Percentiles rank a stretch among this genome's conserved stretches.
Evolutionary conservation across 2,329 filamentous ascomycete species (phyloP).

Genomic region (Blastomyces gilchristii): DNA sequence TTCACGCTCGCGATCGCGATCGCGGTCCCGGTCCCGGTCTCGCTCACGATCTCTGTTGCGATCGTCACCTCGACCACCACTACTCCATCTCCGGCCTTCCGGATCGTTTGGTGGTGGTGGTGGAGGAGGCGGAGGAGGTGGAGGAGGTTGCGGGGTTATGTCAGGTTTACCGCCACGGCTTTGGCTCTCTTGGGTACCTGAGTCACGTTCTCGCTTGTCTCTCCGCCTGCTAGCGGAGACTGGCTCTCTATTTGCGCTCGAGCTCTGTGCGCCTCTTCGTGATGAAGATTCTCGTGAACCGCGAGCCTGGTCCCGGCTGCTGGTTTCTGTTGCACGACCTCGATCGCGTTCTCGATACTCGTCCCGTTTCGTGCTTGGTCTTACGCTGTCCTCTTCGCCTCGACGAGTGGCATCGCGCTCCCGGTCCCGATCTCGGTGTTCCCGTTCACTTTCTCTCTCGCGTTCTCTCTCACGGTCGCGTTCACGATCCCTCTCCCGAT

Average conservation of each 20-base stretch:
- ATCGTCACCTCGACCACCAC: constrained; percentile 4
- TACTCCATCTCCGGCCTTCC: constrained; percentile 12
- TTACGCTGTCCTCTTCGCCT: constrained; percentile 22
- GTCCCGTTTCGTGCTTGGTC: constrained; percentile 26
- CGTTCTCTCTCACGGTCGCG: constrained; percentile 19
- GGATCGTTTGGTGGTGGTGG: not conserved
- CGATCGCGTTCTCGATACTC: constrained; percentile 25
- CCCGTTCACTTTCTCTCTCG: constrained; percentile 17
- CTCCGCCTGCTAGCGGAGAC: constrained; percentile 7
- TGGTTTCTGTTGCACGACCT: constrained; percentile 10
- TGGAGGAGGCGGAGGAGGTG: constrained; percentile 10
- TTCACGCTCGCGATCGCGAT: constrained; percentile 8
- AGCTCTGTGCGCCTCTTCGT: constrained; percentile 4
- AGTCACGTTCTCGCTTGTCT: constrained; percentile 12
- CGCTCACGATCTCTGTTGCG: constrained; percentile 11
- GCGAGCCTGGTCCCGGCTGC: constrained; percentile 6
- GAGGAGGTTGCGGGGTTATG: constrained; percentile 7
- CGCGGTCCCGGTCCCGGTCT: constrained; percentile 10
- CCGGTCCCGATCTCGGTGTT: constrained; percentile 20
- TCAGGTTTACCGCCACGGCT: constrained; percentile 1
- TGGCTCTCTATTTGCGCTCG: constrained; percentile 6
- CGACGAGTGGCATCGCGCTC: constrained; percentile 22
- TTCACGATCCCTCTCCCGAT: constrained; percentile 19
- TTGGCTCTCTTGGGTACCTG: not conserved
- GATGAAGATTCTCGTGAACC: constrained; percentile 12